Evolutionary conservation across 352 stramenopile genomes (phyloP).

Genomic region (Phytophthora brassicae): DNA sequence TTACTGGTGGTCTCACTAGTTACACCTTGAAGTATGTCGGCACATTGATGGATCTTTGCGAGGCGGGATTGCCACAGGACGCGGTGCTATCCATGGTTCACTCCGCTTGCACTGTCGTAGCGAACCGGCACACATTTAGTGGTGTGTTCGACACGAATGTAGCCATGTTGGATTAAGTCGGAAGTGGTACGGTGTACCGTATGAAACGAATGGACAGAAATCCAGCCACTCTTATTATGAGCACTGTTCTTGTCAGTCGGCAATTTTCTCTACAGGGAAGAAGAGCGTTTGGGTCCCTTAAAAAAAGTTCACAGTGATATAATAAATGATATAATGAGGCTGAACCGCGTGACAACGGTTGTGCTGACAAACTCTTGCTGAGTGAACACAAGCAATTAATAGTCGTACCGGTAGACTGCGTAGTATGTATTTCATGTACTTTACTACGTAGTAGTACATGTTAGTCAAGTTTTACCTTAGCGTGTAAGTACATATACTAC

Average conservation of each 20-base stretch:
- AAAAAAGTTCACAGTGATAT: slow-evolving; percentile 59
- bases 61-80: slow-evolving; percentile 23
- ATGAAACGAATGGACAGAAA: slow-evolving; percentile 33
- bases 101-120: slow-evolving; percentile 29
- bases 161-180: slow-evolving; percentile 22
- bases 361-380: slow-evolving; percentile 68
- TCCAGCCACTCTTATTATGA: too few relatives aligned
- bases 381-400: slow-evolving; percentile 44
- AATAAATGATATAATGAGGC: slow-evolving; percentile 82
- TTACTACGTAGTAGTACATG: too few relatives aligned
- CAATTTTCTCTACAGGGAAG: too few relatives aligned
- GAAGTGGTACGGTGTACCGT: background rate
- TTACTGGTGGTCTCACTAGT: slow-evolving; percentile 50
- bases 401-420: too few relatives aligned
- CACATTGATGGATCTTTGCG: slow-evolving; percentile 50
- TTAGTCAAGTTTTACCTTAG: too few relatives aligned
- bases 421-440: too few relatives aligned
- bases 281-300: slow-evolving; percentile 11
- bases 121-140: slow-evolving; percentile 3
- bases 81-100: slow-evolving; percentile 35
- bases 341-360: slow-evolving; percentile 49
- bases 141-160: slow-evolving; percentile 39
- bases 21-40: slow-evolving; percentile 74
- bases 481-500: too few relatives aligned
- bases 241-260: too few relatives aligned